Evolutionary conservation across 2,329 filamentous ascomycete genomes (phyloP).

Genomic region (Alternaria longipes): DNA sequence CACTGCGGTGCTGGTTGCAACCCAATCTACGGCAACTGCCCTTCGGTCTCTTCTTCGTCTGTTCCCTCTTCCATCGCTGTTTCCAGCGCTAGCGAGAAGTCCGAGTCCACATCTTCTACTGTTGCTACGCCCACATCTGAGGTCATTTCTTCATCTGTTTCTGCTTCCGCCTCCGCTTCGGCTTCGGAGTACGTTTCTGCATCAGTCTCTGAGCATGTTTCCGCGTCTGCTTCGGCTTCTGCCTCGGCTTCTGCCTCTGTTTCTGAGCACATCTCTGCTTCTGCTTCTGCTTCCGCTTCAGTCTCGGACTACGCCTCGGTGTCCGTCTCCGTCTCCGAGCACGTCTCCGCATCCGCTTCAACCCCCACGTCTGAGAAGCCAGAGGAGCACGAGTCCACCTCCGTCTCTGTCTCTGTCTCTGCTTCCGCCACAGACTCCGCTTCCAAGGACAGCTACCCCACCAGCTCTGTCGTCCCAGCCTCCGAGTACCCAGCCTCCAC

Average conservation of each 20-base stretch:
- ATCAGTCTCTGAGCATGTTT: conserved; percentile 9
- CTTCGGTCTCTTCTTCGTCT: conserved; percentile 8
- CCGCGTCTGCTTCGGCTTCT: conserved; percentile 8
- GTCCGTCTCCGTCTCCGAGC: background rate
- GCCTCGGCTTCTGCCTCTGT: background rate
- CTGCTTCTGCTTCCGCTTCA: conserved; percentile 2
- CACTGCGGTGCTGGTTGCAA: conserved; percentile 45
- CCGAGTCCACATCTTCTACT: conserved; percentile 7
- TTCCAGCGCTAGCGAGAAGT: conserved; percentile 16
- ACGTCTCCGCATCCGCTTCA: conserved; percentile 8
- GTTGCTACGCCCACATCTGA: background rate
- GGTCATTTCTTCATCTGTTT: background rate
- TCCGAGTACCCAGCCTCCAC: conserved; percentile 11
- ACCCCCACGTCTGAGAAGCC: too few species aligned
- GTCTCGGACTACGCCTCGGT: conserved; percentile 1
- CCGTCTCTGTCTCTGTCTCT: conserved; percentile 1
- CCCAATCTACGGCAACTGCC: conserved; percentile 37
- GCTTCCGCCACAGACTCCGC: background rate
- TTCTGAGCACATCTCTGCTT: conserved; percentile 13
- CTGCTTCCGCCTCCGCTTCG: conserved; percentile 4
- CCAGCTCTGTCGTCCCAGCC: conserved; percentile 16
- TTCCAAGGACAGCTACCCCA: conserved; percentile 22
- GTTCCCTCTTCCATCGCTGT: background rate
- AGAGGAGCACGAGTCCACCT: background rate
- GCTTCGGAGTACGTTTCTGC: background rate